These are phyloP conservation scores for Cynanchum wilfordii DNA, from an alignment of 257 asterid species.

Conservation along the genomic window DNA sequence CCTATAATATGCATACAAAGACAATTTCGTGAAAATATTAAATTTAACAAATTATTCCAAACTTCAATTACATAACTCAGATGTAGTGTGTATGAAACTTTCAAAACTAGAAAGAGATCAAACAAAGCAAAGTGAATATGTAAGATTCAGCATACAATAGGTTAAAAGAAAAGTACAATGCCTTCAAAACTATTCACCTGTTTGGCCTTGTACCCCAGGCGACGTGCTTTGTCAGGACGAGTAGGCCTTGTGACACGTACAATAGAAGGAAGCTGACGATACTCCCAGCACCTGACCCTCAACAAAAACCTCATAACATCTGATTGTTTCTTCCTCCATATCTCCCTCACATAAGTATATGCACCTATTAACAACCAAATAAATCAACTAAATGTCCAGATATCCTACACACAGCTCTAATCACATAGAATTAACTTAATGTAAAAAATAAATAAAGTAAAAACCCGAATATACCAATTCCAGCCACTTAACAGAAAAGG, in stretches of 20 bases:
- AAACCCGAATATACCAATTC: neutral
- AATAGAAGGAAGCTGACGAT: conserved; percentile 28
- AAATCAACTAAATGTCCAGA: neutral
- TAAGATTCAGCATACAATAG: neutral
- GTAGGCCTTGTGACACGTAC: conserved; percentile 24
- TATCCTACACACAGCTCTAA: neutral
- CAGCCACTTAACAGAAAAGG: no score
- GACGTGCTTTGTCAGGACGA: conserved; percentile 30
- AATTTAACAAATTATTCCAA: no score
- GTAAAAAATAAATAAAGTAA: neutral
- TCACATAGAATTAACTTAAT: no score
- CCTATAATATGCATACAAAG: neutral
- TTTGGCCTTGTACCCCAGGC: conserved; percentile 24
- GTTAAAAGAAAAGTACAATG: neutral
- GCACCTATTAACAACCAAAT: conserved; percentile 9
- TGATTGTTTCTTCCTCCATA: conserved; percentile 27
- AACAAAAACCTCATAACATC: conserved; percentile 25
- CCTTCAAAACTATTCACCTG: conserved; percentile 5
- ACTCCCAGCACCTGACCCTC: conserved; percentile 28
- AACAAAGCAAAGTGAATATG: neutral
- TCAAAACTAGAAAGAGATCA: neutral
- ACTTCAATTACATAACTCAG: neutral
- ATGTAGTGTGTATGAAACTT: neutral
- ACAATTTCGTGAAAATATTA: no score
- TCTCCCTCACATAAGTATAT: conserved; percentile 19